A percentile compares a stretch with the other conserved stretches of the same genome.
These are phyloP conservation scores for Cercospora sp. DNA, from an alignment of 2,329 filamentous ascomycete species.

Conservation along the genomic window DNA sequence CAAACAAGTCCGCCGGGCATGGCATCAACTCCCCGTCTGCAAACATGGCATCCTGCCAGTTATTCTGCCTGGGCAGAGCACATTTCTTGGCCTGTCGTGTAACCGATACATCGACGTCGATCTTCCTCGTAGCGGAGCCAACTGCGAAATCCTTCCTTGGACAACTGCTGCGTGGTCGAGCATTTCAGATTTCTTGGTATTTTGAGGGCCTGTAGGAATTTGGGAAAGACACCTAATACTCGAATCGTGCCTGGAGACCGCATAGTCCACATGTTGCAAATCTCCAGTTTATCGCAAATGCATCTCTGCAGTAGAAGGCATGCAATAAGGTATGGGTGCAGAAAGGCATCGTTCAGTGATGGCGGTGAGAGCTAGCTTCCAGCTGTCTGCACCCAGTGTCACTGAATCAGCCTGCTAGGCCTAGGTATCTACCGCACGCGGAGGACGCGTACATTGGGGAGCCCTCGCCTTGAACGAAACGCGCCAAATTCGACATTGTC, in stretches of 20 bases:
- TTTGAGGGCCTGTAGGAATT: background rate
- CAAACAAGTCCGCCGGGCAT: background rate
- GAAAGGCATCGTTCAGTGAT: background rate
- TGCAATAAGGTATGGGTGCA: background rate
- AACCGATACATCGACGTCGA: background rate
- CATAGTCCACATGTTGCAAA: background rate
- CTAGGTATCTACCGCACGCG: background rate
- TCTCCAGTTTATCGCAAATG: background rate
- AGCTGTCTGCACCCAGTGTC: background rate
- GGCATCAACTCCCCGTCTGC: background rate
- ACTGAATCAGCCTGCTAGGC: background rate
- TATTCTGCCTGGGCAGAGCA: background rate
- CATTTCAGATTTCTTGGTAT: background rate
- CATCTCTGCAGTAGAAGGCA: background rate
- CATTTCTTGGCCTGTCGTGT: background rate
- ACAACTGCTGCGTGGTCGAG: background rate
- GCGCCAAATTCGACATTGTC: background rate
- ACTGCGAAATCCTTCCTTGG: background rate
- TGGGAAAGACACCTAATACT: background rate
- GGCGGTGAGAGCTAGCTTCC: background rate
- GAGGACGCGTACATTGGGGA: background rate
- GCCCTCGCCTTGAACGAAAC: background rate
- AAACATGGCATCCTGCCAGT: background rate
- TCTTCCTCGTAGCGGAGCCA: background rate
- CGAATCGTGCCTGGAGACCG: background rate